Evolutionary conservation across 108 stramenopile species (phyloP).

Genomic region (Epipyxis sp.): DNA sequence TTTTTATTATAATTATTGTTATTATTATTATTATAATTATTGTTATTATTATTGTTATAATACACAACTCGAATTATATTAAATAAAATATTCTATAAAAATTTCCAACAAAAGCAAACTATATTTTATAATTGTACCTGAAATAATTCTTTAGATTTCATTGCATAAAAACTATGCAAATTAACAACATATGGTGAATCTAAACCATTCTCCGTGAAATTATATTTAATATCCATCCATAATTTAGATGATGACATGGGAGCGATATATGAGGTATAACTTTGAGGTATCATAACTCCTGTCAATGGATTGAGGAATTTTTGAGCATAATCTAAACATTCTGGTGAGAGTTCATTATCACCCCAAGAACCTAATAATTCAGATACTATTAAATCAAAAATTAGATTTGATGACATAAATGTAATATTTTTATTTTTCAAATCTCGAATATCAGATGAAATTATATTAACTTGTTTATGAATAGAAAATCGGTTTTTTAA

Average conservation of each 20-base stretch:
- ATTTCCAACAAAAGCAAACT: too few relatives aligned
- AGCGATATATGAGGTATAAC: constrained; percentile 81
- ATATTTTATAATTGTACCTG: too few relatives aligned
- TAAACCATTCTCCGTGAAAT: constrained; percentile 54
- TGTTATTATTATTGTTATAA: too few relatives aligned
- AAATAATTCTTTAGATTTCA: too few relatives aligned
- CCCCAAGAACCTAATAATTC: constrained; percentile 95
- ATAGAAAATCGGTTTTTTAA: constrained; percentile 66
- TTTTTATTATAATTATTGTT: too few relatives aligned
- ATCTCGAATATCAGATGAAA: constrained; percentile 83
- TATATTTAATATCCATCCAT: constrained; percentile 44
- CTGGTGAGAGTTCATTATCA: constrained; percentile 95
- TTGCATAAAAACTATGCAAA: constrained; percentile 75
- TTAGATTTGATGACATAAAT: neutral
- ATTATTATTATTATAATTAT: too few relatives aligned
- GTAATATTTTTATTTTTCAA: constrained; percentile 40
- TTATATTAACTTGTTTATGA: constrained; percentile 76
- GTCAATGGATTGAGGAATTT: constrained; percentile 63
- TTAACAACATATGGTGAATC: constrained; percentile 95
- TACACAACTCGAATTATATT: too few relatives aligned
- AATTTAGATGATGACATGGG: constrained; percentile 84
- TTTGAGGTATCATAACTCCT: constrained; percentile 55
- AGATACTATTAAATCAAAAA: constrained; percentile 81
- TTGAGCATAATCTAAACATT: constrained; percentile 90
- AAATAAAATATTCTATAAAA: too few relatives aligned